phyloP scores from a whole-genome alignment of 2,329 filamentous ascomycete species.

The Colletotrichum eleusines region DNA sequence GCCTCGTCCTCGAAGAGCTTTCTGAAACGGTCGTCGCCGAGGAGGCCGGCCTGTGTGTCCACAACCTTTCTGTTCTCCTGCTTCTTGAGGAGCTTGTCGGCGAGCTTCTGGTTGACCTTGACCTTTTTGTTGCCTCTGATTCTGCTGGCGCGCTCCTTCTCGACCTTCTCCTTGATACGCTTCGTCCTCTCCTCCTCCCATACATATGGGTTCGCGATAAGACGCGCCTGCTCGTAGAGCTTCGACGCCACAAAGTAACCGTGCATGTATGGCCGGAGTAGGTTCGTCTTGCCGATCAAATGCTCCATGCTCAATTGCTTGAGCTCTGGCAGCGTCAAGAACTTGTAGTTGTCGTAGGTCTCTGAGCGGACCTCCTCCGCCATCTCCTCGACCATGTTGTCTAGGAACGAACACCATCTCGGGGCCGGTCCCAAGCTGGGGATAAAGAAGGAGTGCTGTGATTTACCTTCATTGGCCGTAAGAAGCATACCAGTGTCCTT shows the following conservation, averaged over 20 bases:
- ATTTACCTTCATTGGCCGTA: slow-evolving; percentile 95
- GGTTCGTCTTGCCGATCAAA: slow-evolving; percentile 88
- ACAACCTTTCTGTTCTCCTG: slow-evolving; percentile 70
- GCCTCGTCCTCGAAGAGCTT: slow-evolving; percentile 93
- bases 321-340: slow-evolving; percentile 89
- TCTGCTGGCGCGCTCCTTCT: slow-evolving; percentile 94
- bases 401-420: slow-evolving; percentile 95
- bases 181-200: slow-evolving; percentile 94
- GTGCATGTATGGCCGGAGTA: slow-evolving; percentile 97
- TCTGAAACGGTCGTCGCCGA: slow-evolving; percentile 88
- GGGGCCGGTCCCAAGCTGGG: slow-evolving; percentile 93
- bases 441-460: slow-evolving; percentile 95
- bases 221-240: slow-evolving; percentile 91
- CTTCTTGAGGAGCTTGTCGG: slow-evolving; percentile 78
- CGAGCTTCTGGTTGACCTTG: slow-evolving; percentile 91
- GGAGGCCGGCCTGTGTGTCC: slow-evolving; percentile 72
- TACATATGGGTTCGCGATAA: slow-evolving; percentile 94
- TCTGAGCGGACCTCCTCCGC: slow-evolving; percentile 83
- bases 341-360: slow-evolving; percentile 99
- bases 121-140: slow-evolving; percentile 97
- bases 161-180: slow-evolving; percentile 92
- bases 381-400: slow-evolving; percentile 99
- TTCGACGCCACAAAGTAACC: slow-evolving; percentile 97
- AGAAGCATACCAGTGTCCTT: slow-evolving; percentile 94
- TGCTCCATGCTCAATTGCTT: slow-evolving; percentile 88